phyloP scores from a whole-genome alignment of 257 asterid species.

The Solanum verrucosum region DNA sequence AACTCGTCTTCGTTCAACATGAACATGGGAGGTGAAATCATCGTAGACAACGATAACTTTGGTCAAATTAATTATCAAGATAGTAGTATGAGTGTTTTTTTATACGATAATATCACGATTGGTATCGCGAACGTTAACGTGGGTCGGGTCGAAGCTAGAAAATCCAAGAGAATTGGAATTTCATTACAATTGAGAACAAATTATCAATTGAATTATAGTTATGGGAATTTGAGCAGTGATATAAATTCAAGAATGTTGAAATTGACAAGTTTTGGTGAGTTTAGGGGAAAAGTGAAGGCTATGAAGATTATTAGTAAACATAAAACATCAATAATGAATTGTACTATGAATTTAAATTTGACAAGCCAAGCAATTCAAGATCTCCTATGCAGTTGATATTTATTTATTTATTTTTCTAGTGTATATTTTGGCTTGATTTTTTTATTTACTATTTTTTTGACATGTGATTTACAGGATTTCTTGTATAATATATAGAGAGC shows the following conservation, averaged over 20 bases:
- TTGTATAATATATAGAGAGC: neutral
- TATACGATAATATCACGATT: constrained; percentile 21
- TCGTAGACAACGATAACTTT: constrained; percentile 29
- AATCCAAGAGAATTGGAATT: constrained; percentile 8
- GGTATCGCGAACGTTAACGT: constrained; percentile 12
- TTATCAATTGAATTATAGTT: neutral
- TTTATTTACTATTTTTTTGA: neutral
- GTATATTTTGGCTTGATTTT: neutral
- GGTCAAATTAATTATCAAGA: constrained; percentile 32
- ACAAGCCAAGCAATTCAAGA: constrained; percentile 27
- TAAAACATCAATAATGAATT: constrained; percentile 36
- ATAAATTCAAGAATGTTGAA: constrained; percentile 18
- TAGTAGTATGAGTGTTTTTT: constrained; percentile 12
- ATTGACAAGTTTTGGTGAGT: constrained; percentile 18
- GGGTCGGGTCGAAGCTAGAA: constrained; percentile 19
- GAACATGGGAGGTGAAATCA: constrained; percentile 17
- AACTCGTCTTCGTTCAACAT: constrained; percentile 12
- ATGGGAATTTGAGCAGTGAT: constrained; percentile 25
- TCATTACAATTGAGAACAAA: constrained; percentile 11
- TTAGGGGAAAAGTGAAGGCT: constrained; percentile 40
- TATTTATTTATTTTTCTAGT: neutral
- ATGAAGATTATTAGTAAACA: constrained; percentile 22
- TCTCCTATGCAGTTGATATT: constrained; percentile 2
- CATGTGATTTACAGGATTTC: neutral
- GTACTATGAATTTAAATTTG: constrained; percentile 41